Evolutionary conservation across 805 yeast genomes (phyloP), one percentile per base, ranked within the genome.

Genomic region (Wickerhamiella sergipiensis): DNA sequence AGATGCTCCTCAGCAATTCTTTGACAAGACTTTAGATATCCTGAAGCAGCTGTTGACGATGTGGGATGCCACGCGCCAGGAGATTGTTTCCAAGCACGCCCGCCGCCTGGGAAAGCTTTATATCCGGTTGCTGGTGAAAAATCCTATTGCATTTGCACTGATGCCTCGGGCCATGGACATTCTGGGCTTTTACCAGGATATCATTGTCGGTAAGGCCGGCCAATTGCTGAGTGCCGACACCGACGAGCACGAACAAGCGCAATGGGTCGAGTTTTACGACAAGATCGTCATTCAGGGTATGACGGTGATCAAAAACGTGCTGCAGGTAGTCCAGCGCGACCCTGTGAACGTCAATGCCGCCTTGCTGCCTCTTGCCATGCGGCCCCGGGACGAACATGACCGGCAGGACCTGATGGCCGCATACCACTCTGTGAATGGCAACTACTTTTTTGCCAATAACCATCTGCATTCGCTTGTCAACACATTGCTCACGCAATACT

Each of bases 81-180:
- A 69, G 24, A 55, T 66, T 9, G 67, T 84, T n/a, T 87, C 80
- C 59, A 78, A 83, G 62, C 85, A 79, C 57, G 75, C 86, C 49
- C 78, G 78, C 60, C 80, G 92, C 54, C 79, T 82, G 60, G 78
- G 86, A 43, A 90, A 90, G 65, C 66, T 88, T 26, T 87, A 81
- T 59, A 75, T 75, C 47, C 75, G 78, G 43, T 61, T 87, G 51
- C 72, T 79, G 6, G 73, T 72, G 42, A 69, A 69, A 38, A 81
- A 81, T 51, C 83, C 95, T 1, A 76, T 86, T 0, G 74, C 83
- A 21, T 85, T 89, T 59, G 70, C 85, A 10, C 71, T 86, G 49
- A 66, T 87, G 58, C 82, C 89, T 3, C 71, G 76, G 42, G 74
- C 87, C 0, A 71, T 72, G 22, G 76, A 78, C 10, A 78, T 86